A percentile compares a stretch with the other conserved stretches of the same genome.
Conservation (phyloP, 2,329 filamentous ascomycete genomes). For the Fusarium graminum region DNA sequence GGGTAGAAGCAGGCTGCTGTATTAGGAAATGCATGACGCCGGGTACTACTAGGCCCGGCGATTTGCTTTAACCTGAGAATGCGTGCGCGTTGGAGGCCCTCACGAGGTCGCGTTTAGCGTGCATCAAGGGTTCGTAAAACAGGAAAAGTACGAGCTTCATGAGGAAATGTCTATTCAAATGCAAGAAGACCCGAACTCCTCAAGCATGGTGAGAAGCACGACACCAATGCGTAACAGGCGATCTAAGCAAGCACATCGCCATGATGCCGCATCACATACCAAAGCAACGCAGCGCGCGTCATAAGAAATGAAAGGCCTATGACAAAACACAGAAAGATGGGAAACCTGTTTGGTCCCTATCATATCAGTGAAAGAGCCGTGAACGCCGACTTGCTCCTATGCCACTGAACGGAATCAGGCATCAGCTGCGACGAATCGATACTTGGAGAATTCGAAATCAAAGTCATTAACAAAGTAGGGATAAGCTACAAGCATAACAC, state of each 20-base stretch:
- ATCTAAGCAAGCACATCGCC: constrained; percentile 9
- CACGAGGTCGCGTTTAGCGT: constrained; percentile 49
- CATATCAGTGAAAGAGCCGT: background rate
- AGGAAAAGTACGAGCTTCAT: constrained; percentile 18
- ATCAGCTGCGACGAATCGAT: constrained; percentile 10
- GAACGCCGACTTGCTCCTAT: constrained; percentile 10
- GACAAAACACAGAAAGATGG: constrained; percentile 7
- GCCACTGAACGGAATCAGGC: constrained; percentile 16
- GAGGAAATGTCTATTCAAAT: constrained; percentile 12
- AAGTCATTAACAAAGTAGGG: constrained; percentile 18
- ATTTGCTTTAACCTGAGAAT: constrained; percentile 39
- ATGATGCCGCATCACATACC: constrained; percentile 25
- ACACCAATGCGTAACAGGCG: background rate
- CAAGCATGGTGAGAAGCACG: constrained; percentile 23
- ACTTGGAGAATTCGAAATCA: constrained; percentile 16
- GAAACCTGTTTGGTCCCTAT: constrained; percentile 4
- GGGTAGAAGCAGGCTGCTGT: constrained; percentile 45
- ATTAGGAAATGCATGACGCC: constrained; percentile 48
- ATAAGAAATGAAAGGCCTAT: no score
- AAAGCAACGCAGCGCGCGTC: constrained; percentile 28
- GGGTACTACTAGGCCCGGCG: constrained; percentile 36
- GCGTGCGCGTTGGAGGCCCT: constrained; percentile 40
- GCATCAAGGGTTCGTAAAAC: constrained; percentile 26
- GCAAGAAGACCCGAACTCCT: constrained; percentile 25
- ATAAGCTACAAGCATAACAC: constrained; percentile 28